Conservation (phyloP, 495 filamentous ascomycete species). For the Podospora pseudoanserina region DNA sequence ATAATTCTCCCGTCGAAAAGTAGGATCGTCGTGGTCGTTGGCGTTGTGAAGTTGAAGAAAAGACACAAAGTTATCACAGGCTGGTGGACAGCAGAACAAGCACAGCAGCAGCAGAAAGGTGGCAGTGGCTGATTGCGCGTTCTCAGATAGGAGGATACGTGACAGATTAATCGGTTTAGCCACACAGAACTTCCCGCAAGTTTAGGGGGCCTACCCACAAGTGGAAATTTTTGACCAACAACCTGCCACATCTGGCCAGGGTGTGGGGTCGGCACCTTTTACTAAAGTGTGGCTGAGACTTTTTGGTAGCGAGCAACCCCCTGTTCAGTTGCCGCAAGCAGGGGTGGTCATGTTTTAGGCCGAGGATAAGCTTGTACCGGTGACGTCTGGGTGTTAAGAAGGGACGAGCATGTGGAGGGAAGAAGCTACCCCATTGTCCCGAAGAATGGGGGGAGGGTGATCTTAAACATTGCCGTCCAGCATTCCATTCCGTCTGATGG, state of each 20-base stretch:
- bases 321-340: neutral
- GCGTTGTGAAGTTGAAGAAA: no score
- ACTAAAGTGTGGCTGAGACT: neutral
- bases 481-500: neutral
- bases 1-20: neutral
- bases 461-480: neutral
- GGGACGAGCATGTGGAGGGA: conserved; percentile 5
- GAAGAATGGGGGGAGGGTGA: neutral
- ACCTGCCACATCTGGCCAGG: no score
- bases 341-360: conserved; percentile 15
- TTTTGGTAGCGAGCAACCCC: neutral
- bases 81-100: neutral
- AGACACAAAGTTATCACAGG: neutral
- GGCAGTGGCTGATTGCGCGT: neutral
- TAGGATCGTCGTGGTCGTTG: no score
- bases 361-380: conserved; percentile 28
- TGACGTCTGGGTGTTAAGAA: conserved; percentile 1
- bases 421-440: conserved; percentile 1
- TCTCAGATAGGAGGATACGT: neutral
- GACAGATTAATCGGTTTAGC: neutral
- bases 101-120: neutral
- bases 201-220: no score
- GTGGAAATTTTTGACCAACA: no score
- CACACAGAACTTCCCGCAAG: no score
- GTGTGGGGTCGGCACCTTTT: neutral